phyloP scores from a whole-genome alignment of 495 filamentous ascomycete species.

The Cryomyces minteri region DNA sequence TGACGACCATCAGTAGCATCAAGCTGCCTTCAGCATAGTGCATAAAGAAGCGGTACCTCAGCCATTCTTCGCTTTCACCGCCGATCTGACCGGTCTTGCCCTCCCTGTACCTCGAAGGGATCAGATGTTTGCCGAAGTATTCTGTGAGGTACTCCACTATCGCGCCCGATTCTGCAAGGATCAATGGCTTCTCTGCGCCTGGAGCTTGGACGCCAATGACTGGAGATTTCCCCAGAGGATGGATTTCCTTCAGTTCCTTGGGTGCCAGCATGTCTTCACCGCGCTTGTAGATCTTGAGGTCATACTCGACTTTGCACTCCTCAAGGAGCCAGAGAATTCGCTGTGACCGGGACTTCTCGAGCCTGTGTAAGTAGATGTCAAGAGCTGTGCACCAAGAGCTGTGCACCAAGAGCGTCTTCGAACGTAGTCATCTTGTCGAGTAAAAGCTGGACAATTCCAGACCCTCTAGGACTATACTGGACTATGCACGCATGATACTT shows the following conservation, averaged over 20 bases:
- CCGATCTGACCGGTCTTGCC: constrained; percentile 37
- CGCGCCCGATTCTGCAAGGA: constrained; percentile 63
- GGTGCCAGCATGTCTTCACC: constrained; percentile 43
- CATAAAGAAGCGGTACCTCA: constrained; percentile 59
- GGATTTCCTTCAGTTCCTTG: constrained; percentile 50
- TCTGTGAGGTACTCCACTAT: constrained; percentile 71
- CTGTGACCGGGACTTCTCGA: constrained; percentile 61
- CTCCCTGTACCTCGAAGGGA: constrained; percentile 42
- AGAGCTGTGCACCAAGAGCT: too few species aligned
- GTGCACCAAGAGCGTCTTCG: too few species aligned
- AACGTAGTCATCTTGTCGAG: too few species aligned
- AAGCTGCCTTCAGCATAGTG: constrained; percentile 70
- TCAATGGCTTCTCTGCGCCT: constrained; percentile 29
- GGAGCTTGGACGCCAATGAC: constrained; percentile 40
- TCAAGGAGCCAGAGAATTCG: constrained; percentile 81
- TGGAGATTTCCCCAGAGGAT: constrained; percentile 75
- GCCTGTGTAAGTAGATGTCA: constrained; percentile 26
- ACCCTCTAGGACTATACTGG: too few species aligned
- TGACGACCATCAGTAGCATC: constrained; percentile 48
- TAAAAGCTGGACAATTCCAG: too few species aligned
- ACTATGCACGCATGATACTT: too few species aligned
- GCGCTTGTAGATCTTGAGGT: constrained; percentile 58
- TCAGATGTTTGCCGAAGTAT: constrained; percentile 43
- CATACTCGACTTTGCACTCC: constrained; percentile 62
- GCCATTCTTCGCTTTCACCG: constrained; percentile 57